Percentiles rank a stretch among this genome's conserved stretches.
These are phyloP conservation scores for Chloropicon primus DNA, from an alignment of 139 green algal genomes.

Conservation along the genomic window DNA sequence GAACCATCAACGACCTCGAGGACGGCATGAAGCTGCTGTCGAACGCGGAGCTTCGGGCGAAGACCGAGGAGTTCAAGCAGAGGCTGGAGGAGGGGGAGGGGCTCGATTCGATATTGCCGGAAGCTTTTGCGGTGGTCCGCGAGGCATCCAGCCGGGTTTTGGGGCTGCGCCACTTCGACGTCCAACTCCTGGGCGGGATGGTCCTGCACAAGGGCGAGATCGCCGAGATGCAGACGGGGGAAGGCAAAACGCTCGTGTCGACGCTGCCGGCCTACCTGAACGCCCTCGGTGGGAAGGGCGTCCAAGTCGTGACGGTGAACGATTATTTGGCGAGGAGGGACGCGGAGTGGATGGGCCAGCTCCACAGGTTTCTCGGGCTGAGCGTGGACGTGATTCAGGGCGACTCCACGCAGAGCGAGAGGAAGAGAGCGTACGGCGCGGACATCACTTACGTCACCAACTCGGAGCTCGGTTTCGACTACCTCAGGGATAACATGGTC, in stretches of 20 bases:
- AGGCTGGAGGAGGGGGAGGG: slow-evolving; percentile 24
- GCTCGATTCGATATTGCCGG: slow-evolving; percentile 43
- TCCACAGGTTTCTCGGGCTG: slow-evolving; percentile 71
- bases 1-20: background rate
- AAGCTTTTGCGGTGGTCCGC: slow-evolving; percentile 78
- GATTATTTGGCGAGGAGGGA: slow-evolving; percentile 79
- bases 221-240: slow-evolving; percentile 90
- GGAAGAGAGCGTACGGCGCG: slow-evolving; percentile 25
- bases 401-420: slow-evolving; percentile 5
- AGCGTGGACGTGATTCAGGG: slow-evolving; percentile 37
- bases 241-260: slow-evolving; percentile 95
- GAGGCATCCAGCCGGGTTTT: slow-evolving; percentile 71
- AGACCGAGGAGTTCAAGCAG: slow-evolving; percentile 31
- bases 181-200: slow-evolving; percentile 73
- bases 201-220: slow-evolving; percentile 82
- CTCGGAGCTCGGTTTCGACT: slow-evolving; percentile 63
- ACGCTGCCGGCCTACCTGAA: slow-evolving; percentile 59
- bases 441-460: slow-evolving; percentile 75
- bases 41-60: slow-evolving; percentile 16
- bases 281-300: slow-evolving; percentile 44
- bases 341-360: slow-evolving; percentile 67
- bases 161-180: slow-evolving; percentile 85
- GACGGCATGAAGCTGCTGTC: background rate
- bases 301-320: slow-evolving; percentile 75
- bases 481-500: slow-evolving; percentile 69